Base-by-base conservation (phyloP, 768 basidiomycete species). In the Suillus americanus region DNA sequence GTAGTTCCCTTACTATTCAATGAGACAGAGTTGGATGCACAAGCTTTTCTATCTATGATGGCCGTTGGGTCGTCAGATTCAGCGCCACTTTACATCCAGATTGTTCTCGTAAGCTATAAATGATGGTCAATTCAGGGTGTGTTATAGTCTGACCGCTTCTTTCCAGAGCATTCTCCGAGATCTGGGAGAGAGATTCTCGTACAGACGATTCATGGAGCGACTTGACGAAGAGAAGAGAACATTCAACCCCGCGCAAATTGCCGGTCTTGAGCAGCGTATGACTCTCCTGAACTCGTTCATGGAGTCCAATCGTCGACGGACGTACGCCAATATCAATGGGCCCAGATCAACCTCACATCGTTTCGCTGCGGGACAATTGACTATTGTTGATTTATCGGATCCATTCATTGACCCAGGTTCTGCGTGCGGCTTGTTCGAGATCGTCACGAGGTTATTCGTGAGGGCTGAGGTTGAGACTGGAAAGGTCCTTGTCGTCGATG, bases 21-120 rank as follows among this genome's bases (percentile, higher is more conserved):
- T 0, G 81, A 84, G 62, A 72, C 77, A 3, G 87, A 89, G 65
- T 77, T 89, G 0, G 87, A 88, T 70, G 84, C 85, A 1, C 71
- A 83, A 18, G 85, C 87, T 0, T 83, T 89, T 62, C 69, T 88
- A 50, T 85, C 86, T 0, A 85, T 89, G 83, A 89, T 89, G 87
- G 83, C 86, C 0, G 77, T 88, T 6, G 82, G 79, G 3, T 81
- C 82, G 0, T 81, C 84, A 1, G 84, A 86, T 2, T 73, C 77
- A 2, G 81, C 85, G 0, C 88, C 87, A 0, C 67, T 89, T 4
- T 89, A 89, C 70, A 82, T 89, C 73, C 88, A 89, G 56, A 80
- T 84, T 0, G 74, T 89, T 41, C 65, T 89, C 70, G 88, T 87
- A 67, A 65, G 82, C 70, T 30, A 43, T 38, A 35, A 2, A 55